phyloP scores from a whole-genome alignment of 2,329 filamentous ascomycete species.

The Curvularia sp. region DNA sequence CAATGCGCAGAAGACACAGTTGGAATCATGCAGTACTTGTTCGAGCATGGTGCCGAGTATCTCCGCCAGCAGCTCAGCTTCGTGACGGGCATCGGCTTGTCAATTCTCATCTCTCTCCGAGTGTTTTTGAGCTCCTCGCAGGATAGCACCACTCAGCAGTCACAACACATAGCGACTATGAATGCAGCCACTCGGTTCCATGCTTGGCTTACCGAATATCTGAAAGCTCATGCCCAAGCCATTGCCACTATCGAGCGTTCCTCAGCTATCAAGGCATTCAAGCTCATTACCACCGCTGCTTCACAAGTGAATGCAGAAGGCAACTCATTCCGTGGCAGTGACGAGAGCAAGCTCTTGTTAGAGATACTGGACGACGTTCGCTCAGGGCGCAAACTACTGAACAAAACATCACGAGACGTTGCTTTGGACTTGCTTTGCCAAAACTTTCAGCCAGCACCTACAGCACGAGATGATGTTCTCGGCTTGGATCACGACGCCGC shows the following conservation, averaged over 20 bases:
- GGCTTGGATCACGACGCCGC: conserved; percentile 70
- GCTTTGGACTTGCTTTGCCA: conserved; percentile 77
- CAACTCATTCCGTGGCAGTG: conserved; percentile 70
- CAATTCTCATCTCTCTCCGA: conserved; percentile 78
- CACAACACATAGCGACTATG: conserved; percentile 78
- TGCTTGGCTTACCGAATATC: conserved; percentile 75
- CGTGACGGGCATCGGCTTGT: conserved; percentile 78
- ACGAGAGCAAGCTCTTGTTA: conserved; percentile 82
- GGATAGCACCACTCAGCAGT: conserved; percentile 83
- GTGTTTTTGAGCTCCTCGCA: conserved; percentile 77
- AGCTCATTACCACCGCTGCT: conserved; percentile 71
- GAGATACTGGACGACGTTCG: conserved; percentile 78
- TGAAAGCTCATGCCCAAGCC: conserved; percentile 60
- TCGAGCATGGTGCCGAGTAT: conserved; percentile 70
- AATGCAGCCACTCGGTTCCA: conserved; percentile 78
- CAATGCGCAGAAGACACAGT: conserved; percentile 92
- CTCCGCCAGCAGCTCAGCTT: conserved; percentile 74
- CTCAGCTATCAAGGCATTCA: conserved; percentile 62
- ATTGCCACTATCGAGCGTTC: conserved; percentile 28
- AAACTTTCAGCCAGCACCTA: conserved; percentile 70
- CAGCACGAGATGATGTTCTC: conserved; percentile 70
- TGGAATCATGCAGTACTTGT: conserved; percentile 83
- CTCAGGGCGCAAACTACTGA: conserved; percentile 68
- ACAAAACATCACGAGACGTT: conserved; percentile 70
- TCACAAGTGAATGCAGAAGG: conserved; percentile 71